Conservation (phyloP, 2,329 filamentous ascomycete species). For the Claviceps maximensis region DNA sequence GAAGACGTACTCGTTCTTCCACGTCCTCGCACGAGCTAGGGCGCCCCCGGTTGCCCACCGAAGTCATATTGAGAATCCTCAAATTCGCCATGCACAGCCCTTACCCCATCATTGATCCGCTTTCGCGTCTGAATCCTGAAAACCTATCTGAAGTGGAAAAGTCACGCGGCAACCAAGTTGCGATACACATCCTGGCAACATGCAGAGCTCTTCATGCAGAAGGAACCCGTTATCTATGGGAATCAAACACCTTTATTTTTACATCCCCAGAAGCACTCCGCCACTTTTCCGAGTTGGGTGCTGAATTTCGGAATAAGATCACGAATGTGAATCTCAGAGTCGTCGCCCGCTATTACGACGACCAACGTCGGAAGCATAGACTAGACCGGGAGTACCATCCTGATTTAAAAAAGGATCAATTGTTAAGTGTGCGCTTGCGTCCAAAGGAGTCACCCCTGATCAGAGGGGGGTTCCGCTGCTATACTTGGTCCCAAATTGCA, state of each 20-base stretch:
- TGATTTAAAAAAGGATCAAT: conserved; percentile 27
- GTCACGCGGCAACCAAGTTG: conserved; percentile 31
- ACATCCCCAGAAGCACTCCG: conserved; percentile 37
- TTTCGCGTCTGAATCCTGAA: conserved; percentile 30
- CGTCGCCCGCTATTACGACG: conserved; percentile 43
- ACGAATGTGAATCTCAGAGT: conserved; percentile 36
- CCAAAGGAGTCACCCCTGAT: conserved; percentile 31
- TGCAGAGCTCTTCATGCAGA: conserved; percentile 36
- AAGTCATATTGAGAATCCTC: conserved; percentile 39
- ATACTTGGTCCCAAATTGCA: conserved; percentile 39
- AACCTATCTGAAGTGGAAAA: conserved; percentile 31
- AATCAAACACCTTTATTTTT: conserved; percentile 40
- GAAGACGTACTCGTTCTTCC: conserved; percentile 20
- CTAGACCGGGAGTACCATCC: conserved; percentile 29
- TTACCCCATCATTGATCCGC: conserved; percentile 39
- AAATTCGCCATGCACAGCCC: conserved; percentile 36
- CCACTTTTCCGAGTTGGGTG: conserved; percentile 33
- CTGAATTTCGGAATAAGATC: conserved; percentile 29
- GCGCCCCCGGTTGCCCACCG: conserved; percentile 34
- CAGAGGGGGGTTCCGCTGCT: conserved; percentile 39
- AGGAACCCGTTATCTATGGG: conserved; percentile 36
- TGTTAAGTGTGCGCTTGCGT: conserved; percentile 28
- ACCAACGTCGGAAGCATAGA: conserved; percentile 30
- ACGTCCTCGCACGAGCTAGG: conserved; percentile 16
- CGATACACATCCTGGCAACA: conserved; percentile 39